Evolutionary conservation across 257 asterid genomes (phyloP).

Genomic region (Linaria vulgaris): DNA sequence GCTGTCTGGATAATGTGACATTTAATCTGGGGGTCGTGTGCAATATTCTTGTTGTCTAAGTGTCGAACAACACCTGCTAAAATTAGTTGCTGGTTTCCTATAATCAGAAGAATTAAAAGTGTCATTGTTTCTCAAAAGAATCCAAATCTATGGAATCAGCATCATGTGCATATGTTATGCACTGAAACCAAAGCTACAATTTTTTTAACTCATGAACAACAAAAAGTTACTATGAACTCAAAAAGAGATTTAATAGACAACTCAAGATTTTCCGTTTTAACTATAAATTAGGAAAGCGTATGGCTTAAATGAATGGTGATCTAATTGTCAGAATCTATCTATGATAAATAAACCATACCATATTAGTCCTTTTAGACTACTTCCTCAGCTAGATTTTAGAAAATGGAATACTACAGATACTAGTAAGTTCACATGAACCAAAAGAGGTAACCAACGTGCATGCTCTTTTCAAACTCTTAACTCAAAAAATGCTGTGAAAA

Average conservation of each 20-base stretch:
- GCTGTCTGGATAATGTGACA: conserved; percentile 73
- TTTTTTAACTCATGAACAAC: background rate
- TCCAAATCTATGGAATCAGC: background rate
- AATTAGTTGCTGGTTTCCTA: conserved; percentile 71
- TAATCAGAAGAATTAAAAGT: conserved; percentile 22
- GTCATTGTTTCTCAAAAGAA: conserved; percentile 19
- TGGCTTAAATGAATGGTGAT: background rate
- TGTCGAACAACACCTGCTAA: conserved; percentile 85
- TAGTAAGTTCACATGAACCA: background rate
- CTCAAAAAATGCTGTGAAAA: background rate
- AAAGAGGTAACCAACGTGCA: background rate
- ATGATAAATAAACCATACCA: background rate
- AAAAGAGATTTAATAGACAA: no score
- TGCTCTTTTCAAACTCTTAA: background rate
- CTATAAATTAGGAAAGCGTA: background rate
- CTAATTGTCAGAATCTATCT: background rate
- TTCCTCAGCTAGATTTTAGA: background rate
- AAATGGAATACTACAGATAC: background rate
- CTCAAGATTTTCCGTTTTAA: no score
- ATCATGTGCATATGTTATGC: background rate
- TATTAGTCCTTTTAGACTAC: conserved; percentile 1
- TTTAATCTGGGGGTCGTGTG: conserved; percentile 71
- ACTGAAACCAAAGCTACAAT: no score
- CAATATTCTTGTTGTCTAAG: conserved; percentile 87
- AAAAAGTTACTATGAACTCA: background rate